phyloP scores from a whole-genome alignment of 2,329 filamentous ascomycete species.

The Boeremia exigua region DNA sequence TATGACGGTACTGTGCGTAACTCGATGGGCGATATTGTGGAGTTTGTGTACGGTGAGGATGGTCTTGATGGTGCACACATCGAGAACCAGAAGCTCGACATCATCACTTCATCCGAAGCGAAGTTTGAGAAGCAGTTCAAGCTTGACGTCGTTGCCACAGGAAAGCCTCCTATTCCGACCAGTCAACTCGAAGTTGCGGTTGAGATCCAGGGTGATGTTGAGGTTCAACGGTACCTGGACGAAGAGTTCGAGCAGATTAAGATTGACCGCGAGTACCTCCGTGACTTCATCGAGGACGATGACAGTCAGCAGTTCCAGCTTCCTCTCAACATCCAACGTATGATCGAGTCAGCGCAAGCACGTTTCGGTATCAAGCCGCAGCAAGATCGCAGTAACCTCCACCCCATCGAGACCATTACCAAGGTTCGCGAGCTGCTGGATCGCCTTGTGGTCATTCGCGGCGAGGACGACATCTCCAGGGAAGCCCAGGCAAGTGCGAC shows the following conservation, averaged over 20 bases:
- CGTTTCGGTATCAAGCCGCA: constrained; percentile 85
- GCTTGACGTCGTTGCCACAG: constrained; percentile 84
- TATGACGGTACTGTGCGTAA: constrained; percentile 98
- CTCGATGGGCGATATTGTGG: constrained; percentile 92
- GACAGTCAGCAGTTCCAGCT: constrained; percentile 88
- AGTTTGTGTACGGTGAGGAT: constrained; percentile 98
- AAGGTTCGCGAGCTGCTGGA: constrained; percentile 76
- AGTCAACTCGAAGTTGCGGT: constrained; percentile 85
- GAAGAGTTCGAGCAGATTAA: constrained; percentile 82
- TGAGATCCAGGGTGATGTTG: constrained; percentile 85
- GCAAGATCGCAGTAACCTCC: constrained; percentile 83
- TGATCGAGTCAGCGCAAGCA: constrained; percentile 88
- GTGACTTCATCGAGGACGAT: constrained; percentile 69
- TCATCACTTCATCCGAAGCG: constrained; percentile 78
- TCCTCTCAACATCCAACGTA: constrained; percentile 87
- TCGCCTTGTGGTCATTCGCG: constrained; percentile 83
- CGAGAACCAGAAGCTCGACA: constrained; percentile 89
- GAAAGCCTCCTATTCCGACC: constrained; percentile 65
- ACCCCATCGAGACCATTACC: constrained; percentile 85
- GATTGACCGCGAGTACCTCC: constrained; percentile 76
- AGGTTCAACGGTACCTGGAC: constrained; percentile 85
- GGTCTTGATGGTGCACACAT: constrained; percentile 93
- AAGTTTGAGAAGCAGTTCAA: constrained; percentile 83
- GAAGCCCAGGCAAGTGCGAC: constrained; percentile 92
- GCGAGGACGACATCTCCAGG: constrained; percentile 77